Conservation (phyloP, 2,329 filamentous ascomycete genomes). For the Emericellopsis atlantica region DNA sequence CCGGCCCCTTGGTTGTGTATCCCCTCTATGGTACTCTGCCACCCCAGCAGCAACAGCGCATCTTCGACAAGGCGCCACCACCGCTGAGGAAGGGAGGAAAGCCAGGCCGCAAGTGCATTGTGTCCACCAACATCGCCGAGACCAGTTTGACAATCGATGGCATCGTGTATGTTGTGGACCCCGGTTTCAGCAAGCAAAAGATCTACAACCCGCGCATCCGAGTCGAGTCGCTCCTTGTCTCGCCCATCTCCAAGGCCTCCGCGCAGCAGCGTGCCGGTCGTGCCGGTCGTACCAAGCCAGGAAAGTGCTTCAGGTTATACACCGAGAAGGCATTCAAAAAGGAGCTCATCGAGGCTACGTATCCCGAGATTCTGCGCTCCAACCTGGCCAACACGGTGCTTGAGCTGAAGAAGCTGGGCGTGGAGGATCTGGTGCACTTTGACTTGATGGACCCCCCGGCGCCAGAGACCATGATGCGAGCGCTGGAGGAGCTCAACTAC, state of each 20-base stretch:
- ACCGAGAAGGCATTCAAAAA: slow-evolving; percentile 95
- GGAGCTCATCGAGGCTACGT: slow-evolving; percentile 93
- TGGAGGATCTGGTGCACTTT: slow-evolving; percentile 94
- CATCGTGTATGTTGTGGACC: slow-evolving; percentile 98
- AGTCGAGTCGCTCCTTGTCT: slow-evolving; percentile 94
- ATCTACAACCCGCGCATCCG: slow-evolving; percentile 96
- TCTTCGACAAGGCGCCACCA: slow-evolving; percentile 80
- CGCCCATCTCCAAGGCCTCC: slow-evolving; percentile 93
- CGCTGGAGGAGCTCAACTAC: slow-evolving; percentile 94
- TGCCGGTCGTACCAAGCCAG: slow-evolving; percentile 95
- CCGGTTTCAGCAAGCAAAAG: slow-evolving; percentile 98
- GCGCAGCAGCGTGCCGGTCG: slow-evolving; percentile 96
- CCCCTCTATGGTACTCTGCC: slow-evolving; percentile 90
- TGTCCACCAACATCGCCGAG: slow-evolving; percentile 96
- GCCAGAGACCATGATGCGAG: slow-evolving; percentile 96
- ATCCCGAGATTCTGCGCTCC: slow-evolving; percentile 88
- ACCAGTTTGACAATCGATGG: slow-evolving; percentile 96
- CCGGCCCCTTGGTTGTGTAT: slow-evolving; percentile 81
- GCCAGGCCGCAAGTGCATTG: slow-evolving; percentile 85
- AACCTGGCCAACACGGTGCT: slow-evolving; percentile 92
- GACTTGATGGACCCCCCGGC: slow-evolving; percentile 98
- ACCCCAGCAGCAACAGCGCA: slow-evolving; percentile 84
- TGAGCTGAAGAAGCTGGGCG: slow-evolving; percentile 92
- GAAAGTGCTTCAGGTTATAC: slow-evolving; percentile 96
- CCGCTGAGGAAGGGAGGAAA: slow-evolving; percentile 62